Evolutionary conservation across 164 flowering plant genomes (phyloP).

Genomic region (Buxus sempervirens): DNA sequence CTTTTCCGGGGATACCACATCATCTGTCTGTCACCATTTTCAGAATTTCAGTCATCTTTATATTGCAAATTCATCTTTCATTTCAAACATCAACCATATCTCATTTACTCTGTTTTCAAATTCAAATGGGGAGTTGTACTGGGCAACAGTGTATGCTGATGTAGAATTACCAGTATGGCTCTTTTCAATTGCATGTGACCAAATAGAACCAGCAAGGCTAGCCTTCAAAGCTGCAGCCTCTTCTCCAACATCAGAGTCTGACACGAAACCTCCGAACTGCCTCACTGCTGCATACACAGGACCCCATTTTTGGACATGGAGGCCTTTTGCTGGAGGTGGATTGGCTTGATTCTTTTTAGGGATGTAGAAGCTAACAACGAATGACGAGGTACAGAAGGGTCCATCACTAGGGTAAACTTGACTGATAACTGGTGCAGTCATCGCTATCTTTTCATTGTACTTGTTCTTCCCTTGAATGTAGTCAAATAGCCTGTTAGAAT

Average conservation of each 20-base stretch:
- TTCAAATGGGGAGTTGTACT: slow-evolving; percentile 91
- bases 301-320: slow-evolving; percentile 65
- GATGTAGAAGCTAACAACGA: slow-evolving; percentile 73
- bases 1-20: neutral
- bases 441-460: slow-evolving; percentile 53
- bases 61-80: slow-evolving; percentile 28
- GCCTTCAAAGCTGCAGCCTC: slow-evolving; percentile 70
- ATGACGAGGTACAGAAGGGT: slow-evolving; percentile 76
- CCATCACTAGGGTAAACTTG: slow-evolving; percentile 79
- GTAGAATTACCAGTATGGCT: slow-evolving; percentile 27
- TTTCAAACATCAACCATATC: slow-evolving; percentile 69
- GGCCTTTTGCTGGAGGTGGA: slow-evolving; percentile 71
- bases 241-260: slow-evolving; percentile 47
- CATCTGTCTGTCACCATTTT: neutral
- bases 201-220: slow-evolving; percentile 51
- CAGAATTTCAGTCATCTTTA: slow-evolving; percentile 1
- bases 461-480: slow-evolving; percentile 89
- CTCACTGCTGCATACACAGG: slow-evolving; percentile 59
- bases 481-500: slow-evolving; percentile 52
- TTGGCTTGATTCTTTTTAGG: slow-evolving; percentile 68
- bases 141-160: slow-evolving; percentile 62
- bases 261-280: slow-evolving; percentile 72
- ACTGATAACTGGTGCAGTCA: slow-evolving; percentile 89
- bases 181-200: slow-evolving; percentile 53
- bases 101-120: slow-evolving; percentile 74